A percentile compares a stretch with the other conserved stretches of the same genome.
Evolutionary conservation across 768 basidiomycete species (phyloP).

Genomic region (Termitomyces sp.): DNA sequence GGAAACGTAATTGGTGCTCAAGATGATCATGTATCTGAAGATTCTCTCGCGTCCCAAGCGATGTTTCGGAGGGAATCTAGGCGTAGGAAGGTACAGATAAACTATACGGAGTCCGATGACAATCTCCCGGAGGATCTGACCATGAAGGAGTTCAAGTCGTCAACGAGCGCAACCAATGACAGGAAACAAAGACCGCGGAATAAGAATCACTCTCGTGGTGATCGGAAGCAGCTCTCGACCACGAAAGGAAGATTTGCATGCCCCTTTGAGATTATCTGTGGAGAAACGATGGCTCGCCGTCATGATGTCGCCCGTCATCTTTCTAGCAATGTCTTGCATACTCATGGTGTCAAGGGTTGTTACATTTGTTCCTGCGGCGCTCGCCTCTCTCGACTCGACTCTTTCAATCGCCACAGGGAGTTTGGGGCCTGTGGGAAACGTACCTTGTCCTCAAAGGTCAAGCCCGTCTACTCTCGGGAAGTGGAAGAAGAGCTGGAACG

Average conservation of each 20-base stretch:
- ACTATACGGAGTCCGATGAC: too few relatives aligned
- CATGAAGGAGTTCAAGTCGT: too few relatives aligned
- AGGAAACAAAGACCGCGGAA: too few relatives aligned
- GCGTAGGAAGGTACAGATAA: too few relatives aligned
- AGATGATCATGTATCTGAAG: too few relatives aligned
- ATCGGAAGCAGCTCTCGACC: not conserved
- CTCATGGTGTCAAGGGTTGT: not conserved
- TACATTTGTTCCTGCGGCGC: not conserved
- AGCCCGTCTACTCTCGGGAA: not conserved
- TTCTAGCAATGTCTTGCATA: not conserved
- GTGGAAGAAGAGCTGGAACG: not conserved
- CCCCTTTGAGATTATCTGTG: not conserved
- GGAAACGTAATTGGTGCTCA: too few relatives aligned
- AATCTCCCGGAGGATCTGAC: too few relatives aligned
- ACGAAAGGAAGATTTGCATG: not conserved
- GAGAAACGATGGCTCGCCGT: not conserved
- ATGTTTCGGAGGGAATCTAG: too few relatives aligned
- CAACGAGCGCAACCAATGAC: too few relatives aligned
- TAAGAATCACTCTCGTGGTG: too few relatives aligned
- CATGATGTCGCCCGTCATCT: slow-evolving; percentile 1
- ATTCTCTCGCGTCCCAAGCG: too few relatives aligned
- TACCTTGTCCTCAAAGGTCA: not conserved
- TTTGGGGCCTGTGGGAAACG: not conserved
- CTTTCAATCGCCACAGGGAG: not conserved
- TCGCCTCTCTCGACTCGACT: not conserved